Base-by-base conservation (phyloP, 208 protist species). In the Phytomonas francai region DNA sequence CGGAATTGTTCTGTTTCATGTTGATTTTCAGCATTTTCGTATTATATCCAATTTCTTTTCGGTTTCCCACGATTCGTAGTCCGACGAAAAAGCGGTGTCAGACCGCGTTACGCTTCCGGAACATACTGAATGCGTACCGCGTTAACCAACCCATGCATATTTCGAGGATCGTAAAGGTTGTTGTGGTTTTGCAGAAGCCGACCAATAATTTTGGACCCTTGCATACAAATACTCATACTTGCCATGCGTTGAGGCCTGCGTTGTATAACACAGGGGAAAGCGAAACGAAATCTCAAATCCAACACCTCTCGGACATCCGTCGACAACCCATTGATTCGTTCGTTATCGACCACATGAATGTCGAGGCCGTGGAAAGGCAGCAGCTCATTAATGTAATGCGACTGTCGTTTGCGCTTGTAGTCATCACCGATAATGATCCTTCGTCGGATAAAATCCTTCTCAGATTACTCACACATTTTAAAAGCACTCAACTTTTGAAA, bases 11-110 rank as follows among this genome's bases (percentile, higher is more conserved):
- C 7, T 36, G 75, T 12, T 59, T 86, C 27, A 45, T 77, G 25
- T 51, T 83, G 31, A 69, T 77, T 30, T 16, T 87, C 4, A 60
- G 65, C 11, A 14, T 86, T 19, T 93, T 89, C 63, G 30, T 85
- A 0, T 42, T 78, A 16, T 79, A 89, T 65, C 87, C 87, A 0
- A 14, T 87, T 9, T 77, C 71, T 30, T 56, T 93, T 29, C 79
- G 82, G 61, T 9, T 85, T 16, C 72, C 76, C 2, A 61, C 56
- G 42, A 59, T 71, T 3, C 72, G 76, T 25, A 34, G 68, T 25
- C 72, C 74, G n/a, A 70, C 71, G 28, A 72, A 54, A n/a, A 79
- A 65, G 65, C 58, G 33, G 29, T 61, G 31, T 29, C 31, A 51
- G 3, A n/a, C 51, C 6, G 36, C 68, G 28, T 25, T 54, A 54